phyloP scores from a whole-genome alignment of 306 rosid genomes.

The Corylus americana region DNA sequence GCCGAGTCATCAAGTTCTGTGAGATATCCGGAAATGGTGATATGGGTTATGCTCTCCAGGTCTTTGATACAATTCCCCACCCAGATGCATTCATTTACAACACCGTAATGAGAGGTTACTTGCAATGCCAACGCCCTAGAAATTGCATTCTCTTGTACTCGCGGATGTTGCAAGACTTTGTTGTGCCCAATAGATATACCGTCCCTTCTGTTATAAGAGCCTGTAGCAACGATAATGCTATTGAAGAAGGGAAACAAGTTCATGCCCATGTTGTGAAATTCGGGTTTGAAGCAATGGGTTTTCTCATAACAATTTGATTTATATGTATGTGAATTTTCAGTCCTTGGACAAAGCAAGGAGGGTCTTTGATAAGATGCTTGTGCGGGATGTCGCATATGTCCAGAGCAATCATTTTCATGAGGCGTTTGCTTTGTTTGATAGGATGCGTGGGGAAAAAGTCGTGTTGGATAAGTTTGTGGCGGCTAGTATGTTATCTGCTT shows the following conservation, averaged over 20 bases:
- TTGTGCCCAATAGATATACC: conserved; percentile 51
- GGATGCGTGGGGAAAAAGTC: conserved; percentile 45
- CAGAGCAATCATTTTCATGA: conserved; percentile 49
- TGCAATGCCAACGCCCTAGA: conserved; percentile 19
- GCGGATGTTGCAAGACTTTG: conserved; percentile 43
- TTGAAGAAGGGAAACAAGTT: conserved; percentile 45
- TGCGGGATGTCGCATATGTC: conserved; percentile 43
- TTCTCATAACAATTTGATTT: conserved; percentile 46
- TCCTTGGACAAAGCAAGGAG: conserved; percentile 46
- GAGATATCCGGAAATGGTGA: conserved; percentile 43
- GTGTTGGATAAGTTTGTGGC: conserved; percentile 56
- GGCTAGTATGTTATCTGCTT: conserved; percentile 63
- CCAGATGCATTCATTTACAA: conserved; percentile 67
- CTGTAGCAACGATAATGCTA: conserved; percentile 29
- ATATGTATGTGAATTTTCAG: conserved; percentile 43
- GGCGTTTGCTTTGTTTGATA: conserved; percentile 51
- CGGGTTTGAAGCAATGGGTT: conserved; percentile 38
- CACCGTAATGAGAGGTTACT: conserved; percentile 48
- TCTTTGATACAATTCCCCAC: conserved; percentile 43
- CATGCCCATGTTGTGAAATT: conserved; percentile 64
- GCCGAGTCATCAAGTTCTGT: conserved; percentile 54
- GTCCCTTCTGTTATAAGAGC: conserved; percentile 55
- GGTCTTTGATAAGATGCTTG: conserved; percentile 49
- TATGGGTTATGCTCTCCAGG: conserved; percentile 46
- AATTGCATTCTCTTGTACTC: conserved; percentile 44